Evolutionary conservation across 2,329 filamentous ascomycete genomes (phyloP).

Genomic region (Pseudophaeomoniella oleicola): DNA sequence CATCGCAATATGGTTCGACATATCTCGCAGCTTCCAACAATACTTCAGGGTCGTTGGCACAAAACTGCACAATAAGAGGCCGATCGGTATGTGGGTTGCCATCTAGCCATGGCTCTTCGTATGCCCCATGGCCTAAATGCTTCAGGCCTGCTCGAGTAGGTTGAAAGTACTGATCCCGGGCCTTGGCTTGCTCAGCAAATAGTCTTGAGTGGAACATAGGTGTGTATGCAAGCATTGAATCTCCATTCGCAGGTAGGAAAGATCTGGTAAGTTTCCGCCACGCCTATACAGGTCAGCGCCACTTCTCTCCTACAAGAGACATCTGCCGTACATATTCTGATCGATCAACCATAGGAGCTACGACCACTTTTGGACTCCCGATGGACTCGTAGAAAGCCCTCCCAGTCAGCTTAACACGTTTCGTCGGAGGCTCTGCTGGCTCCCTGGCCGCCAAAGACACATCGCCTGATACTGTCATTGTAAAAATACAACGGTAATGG

Average conservation of each 20-base stretch:
- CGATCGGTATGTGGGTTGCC: conserved; percentile 74
- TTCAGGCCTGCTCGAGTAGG: conserved; percentile 33
- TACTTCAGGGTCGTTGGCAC: conserved; percentile 38
- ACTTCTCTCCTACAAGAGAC: conserved; percentile 1
- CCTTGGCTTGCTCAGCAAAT: conserved; percentile 61
- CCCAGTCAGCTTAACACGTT: conserved; percentile 52
- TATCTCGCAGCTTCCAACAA: conserved; percentile 52
- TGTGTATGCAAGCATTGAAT: conserved; percentile 68
- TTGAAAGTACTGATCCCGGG: conserved; percentile 71
- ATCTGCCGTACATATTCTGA: conserved; percentile 71
- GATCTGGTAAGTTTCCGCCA: conserved; percentile 95
- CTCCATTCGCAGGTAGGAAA: conserved; percentile 57
- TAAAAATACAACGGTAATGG: no score
- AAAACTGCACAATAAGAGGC: conserved; percentile 92
- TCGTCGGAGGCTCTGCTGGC: background rate
- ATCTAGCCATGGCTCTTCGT: conserved; percentile 50
- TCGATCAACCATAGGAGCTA: conserved; percentile 97
- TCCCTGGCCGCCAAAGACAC: background rate
- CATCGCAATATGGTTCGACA: conserved; percentile 80
- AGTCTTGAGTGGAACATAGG: conserved; percentile 94
- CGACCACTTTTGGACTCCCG: conserved; percentile 74
- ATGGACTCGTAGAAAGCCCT: conserved; percentile 90
- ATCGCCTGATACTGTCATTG: no score
- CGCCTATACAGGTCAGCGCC: conserved; percentile 41
- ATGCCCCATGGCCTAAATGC: conserved; percentile 18